Evolutionary conservation across 177 flowering plant species (phyloP), one percentile per base, ranked within the genome.

Genomic region (Vitis hybrid): DNA sequence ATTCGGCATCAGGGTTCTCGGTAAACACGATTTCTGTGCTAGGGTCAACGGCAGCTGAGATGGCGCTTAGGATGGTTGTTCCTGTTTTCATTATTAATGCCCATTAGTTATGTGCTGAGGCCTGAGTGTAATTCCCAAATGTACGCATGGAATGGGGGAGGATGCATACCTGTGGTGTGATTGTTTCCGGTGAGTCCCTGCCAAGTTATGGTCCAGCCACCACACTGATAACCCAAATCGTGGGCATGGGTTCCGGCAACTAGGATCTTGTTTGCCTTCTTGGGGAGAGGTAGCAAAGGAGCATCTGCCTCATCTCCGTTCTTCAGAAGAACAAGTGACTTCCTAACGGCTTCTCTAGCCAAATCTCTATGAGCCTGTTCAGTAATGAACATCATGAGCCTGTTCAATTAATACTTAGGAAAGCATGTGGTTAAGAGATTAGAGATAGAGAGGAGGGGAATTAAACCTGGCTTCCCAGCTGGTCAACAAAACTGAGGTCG

Each of bases 381-480:
- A 32, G 11, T 14, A 46, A 32, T 32, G 6, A 32, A 3, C 40
- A 32, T 32, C 40, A 32, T 32, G 40, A 32, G 6, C 40, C 40
- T 32, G 6, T 35, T 35, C 6, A 35, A 4, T 35, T 35, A 21
- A 21, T 21, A 21, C 24, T 21, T 21, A 21, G 24, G 24, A 21
- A 21, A 1, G 24, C 24, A 21, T 21, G 24, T 21, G 24, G 24
- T 21, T 21, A 14, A 32, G 17, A 17, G 2, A 50, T 30, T 2
- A 15, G 5, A 18, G 4, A 21, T 7, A 12, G 5, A 13, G 18
- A 66, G 13, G 24, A 17, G 8, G 5, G 21, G 51, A 57, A n/a
- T 30, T 75, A 51, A 48, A 81, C 84, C 77, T 82, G 68, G 57
- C 74, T 69, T 32, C 84, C 84, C 3, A 82, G 75, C 65, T 79